Conservation (phyloP, 805 yeast genomes). For the Sugiyamaella lignohabitans region DNA sequence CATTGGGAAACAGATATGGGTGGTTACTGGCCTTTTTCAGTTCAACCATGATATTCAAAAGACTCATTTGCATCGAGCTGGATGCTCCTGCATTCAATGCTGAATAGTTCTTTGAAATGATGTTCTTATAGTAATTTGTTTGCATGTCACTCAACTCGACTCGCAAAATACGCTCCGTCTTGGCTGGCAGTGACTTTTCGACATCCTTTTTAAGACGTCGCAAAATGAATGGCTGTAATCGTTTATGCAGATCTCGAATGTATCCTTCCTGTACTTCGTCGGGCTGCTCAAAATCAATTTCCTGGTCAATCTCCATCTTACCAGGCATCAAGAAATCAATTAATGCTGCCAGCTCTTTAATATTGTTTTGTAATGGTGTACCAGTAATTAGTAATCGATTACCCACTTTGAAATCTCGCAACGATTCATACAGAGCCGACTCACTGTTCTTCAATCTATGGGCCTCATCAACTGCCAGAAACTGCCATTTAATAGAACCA, state of each 20-base stretch:
- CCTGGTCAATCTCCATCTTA: slow-evolving; percentile 79
- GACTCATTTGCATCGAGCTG: slow-evolving; percentile 70
- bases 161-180: slow-evolving; percentile 88
- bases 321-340: slow-evolving; percentile 97
- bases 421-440: slow-evolving; percentile 83
- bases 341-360: slow-evolving; percentile 90
- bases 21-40: slow-evolving; percentile 95
- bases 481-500: slow-evolving; percentile 88
- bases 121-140: slow-evolving; percentile 90
- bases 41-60: slow-evolving; percentile 90
- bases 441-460: slow-evolving; percentile 94
- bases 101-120: slow-evolving; percentile 82
- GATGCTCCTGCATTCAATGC: slow-evolving; percentile 83
- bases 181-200: slow-evolving; percentile 92
- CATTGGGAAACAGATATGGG: slow-evolving; percentile 90
- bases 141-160: slow-evolving; percentile 94
- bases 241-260: slow-evolving; percentile 75
- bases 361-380: slow-evolving; percentile 94
- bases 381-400: slow-evolving; percentile 92
- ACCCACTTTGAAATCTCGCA: slow-evolving; percentile 71
- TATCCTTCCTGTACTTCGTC: slow-evolving; percentile 81
- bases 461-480: slow-evolving; percentile 96
- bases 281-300: slow-evolving; percentile 89
- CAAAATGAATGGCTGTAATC: slow-evolving; percentile 85
- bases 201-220: slow-evolving; percentile 96